Percentiles rank a stretch among this genome's conserved stretches.
Evolutionary conservation across 1,139 yeast species (phyloP).

Genomic region (Yamadazyma sp.): DNA sequence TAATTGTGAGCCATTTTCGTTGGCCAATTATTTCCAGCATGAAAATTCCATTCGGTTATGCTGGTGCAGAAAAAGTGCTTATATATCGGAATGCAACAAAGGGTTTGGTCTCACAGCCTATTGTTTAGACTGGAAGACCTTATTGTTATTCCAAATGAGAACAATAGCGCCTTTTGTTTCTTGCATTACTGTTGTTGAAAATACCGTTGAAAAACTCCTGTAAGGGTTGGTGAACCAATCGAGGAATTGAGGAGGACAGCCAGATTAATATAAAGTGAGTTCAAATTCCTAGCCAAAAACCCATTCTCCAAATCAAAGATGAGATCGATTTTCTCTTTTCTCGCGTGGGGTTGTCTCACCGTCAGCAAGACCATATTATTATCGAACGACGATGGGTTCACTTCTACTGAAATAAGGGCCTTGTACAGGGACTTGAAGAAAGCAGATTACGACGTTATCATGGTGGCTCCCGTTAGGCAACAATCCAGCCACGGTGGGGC

Average conservation of each 20-base stretch:
- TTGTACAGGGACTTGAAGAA: constrained; percentile 28
- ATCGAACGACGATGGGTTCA: constrained; percentile 36
- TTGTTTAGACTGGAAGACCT: background rate
- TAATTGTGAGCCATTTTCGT: too few species aligned
- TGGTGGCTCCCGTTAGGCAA: constrained; percentile 36
- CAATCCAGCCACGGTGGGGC: constrained; percentile 32
- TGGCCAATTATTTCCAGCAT: too few species aligned
- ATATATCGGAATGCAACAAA: background rate
- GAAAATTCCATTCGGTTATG: background rate
- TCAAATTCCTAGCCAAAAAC: too few species aligned
- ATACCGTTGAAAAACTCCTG: constrained; percentile 2
- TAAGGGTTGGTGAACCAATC: background rate
- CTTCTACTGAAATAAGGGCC: constrained; percentile 33
- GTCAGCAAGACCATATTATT: constrained; percentile 26
- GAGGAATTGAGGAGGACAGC: background rate
- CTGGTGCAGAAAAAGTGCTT: background rate
- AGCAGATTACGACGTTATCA: constrained; percentile 29
- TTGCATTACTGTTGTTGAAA: background rate
- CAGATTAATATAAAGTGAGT: too few species aligned
- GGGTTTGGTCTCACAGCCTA: background rate
- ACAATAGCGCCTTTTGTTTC: background rate
- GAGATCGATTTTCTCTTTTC: constrained; percentile 3
- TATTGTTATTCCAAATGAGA: background rate
- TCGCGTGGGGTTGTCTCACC: constrained; percentile 2
- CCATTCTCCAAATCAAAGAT: too few species aligned